These are phyloP conservation scores for Blastomyces percursus DNA, from an alignment of 2,329 filamentous ascomycete species.

Conservation along the genomic window DNA sequence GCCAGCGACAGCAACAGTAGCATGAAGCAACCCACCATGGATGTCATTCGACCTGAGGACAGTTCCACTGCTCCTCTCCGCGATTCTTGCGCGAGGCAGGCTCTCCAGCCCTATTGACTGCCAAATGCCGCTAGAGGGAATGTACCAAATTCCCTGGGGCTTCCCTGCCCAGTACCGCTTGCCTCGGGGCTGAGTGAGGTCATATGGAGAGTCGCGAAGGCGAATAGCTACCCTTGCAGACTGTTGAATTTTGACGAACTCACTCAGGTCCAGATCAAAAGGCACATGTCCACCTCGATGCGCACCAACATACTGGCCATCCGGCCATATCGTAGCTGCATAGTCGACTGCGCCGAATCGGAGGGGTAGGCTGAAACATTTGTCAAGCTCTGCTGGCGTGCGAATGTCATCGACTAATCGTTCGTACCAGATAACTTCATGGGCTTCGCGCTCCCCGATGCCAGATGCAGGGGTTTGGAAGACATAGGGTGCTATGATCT, in stretches of 20 bases:
- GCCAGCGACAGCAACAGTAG: constrained; percentile 39
- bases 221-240: constrained; percentile 43
- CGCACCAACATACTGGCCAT: constrained; percentile 40
- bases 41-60: constrained; percentile 48
- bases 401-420: constrained; percentile 43
- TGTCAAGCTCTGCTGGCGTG: constrained; percentile 30
- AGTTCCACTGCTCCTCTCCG: constrained; percentile 49
- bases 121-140: constrained; percentile 63
- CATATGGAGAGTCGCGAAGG: constrained; percentile 53
- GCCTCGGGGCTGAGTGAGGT: constrained; percentile 54
- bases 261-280: constrained; percentile 50
- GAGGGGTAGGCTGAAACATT: constrained; percentile 31
- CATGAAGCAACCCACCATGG: constrained; percentile 42
- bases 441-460: constrained; percentile 50
- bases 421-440: constrained; percentile 60
- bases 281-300: constrained; percentile 53
- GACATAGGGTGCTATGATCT: constrained; percentile 54
- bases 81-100: constrained; percentile 44
- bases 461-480: constrained; percentile 56
- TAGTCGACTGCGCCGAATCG: constrained; percentile 45
- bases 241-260: constrained; percentile 23
- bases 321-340: constrained; percentile 44
- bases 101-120: constrained; percentile 61
- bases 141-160: constrained; percentile 57
- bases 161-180: constrained; percentile 54